Base-by-base conservation (phyloP, 306 rosid genomes). In the Biancaea sappan region DNA sequence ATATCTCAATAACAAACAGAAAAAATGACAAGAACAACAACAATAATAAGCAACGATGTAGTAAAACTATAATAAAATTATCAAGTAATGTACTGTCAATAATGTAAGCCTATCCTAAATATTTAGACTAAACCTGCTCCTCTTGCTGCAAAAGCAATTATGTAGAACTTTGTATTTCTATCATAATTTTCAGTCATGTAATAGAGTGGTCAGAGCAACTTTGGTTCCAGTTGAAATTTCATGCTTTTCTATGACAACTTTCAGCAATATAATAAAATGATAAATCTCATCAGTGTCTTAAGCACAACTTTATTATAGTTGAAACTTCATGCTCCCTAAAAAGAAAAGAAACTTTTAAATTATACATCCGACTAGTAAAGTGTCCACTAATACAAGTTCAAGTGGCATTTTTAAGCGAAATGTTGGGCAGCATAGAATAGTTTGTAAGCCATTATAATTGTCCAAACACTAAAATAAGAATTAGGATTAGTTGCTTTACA, bases 321-420 rank as follows among this genome's bases (percentile, higher is more conserved):
- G 22, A 57, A 58, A 43, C 26, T 60, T 59, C 3, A 73, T 60
- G 48, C 48, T 73, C 52, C 35, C 26, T 46, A 60, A 73, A 46
- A 46, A 21, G 35, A 46, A 43, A 74, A 61, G 22, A 35, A 50
- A 13, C 28, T 62, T 62, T 34, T 50, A 8, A 56, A 56, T 25
- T 54, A 32, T 25, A 6, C 22, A 41, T 43, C 13, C 48, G 44
- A 61, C 66, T n/a, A 6, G 37, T 8, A 72, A 47, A 72, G 7
- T 29, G 14, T 35, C 44, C 46, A 69, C 21, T 58, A 57, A 62
- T 50, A 31, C 8, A 13, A 29, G 48, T 61, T 70, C 22, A 19
- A 22, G 25, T 77, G 63, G 60, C 40, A 54, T 65, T 26, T 75
- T 64, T 31, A 61, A 62, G 66, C 56, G 65, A 50, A 50, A 62